Percentiles rank a stretch among this genome's conserved stretches.
Evolutionary conservation across 345 rosid genomes (phyloP).

Genomic region (Isatis tinctoria): DNA sequence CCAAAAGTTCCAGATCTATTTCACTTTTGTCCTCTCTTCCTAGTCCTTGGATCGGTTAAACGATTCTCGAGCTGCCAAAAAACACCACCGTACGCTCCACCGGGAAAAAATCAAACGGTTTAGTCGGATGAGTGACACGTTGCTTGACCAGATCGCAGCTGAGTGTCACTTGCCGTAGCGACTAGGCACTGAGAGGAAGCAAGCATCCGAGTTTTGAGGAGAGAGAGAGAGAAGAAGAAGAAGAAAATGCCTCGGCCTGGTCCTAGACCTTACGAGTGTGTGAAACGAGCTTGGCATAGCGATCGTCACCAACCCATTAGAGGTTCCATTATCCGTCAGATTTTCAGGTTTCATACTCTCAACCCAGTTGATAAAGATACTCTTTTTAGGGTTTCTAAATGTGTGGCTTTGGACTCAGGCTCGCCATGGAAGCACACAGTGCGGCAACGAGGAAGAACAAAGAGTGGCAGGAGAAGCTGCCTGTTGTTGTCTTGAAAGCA

Average conservation of each 20-base stretch:
- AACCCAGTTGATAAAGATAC: background rate
- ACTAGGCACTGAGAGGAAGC: background rate
- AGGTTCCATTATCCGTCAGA: slow-evolving; percentile 84
- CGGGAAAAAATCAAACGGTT: background rate
- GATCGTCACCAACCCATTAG: slow-evolving; percentile 87
- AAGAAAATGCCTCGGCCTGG: slow-evolving; percentile 88
- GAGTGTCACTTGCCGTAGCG: background rate
- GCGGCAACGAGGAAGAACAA: slow-evolving; percentile 66
- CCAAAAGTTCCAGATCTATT: slow-evolving; percentile 12
- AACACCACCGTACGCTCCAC: background rate
- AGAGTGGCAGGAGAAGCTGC: slow-evolving; percentile 93
- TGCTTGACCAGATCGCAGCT: background rate
- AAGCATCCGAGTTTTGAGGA: background rate
- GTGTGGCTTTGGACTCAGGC: slow-evolving; percentile 43
- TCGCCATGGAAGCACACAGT: slow-evolving; percentile 59
- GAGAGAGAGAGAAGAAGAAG: background rate
- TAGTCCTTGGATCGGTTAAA: background rate
- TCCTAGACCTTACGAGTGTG: slow-evolving; percentile 95
- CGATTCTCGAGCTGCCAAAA: background rate
- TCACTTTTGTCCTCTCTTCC: background rate
- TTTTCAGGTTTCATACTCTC: slow-evolving; percentile 64
- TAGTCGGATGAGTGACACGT: background rate
- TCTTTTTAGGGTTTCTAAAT: slow-evolving; percentile 10
- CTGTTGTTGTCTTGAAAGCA: slow-evolving; percentile 70
- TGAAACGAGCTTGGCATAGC: slow-evolving; percentile 95